These are phyloP conservation scores for Cladophialophora exuberans DNA, from an alignment of 2,329 filamentous ascomycete species.

Conservation along the genomic window DNA sequence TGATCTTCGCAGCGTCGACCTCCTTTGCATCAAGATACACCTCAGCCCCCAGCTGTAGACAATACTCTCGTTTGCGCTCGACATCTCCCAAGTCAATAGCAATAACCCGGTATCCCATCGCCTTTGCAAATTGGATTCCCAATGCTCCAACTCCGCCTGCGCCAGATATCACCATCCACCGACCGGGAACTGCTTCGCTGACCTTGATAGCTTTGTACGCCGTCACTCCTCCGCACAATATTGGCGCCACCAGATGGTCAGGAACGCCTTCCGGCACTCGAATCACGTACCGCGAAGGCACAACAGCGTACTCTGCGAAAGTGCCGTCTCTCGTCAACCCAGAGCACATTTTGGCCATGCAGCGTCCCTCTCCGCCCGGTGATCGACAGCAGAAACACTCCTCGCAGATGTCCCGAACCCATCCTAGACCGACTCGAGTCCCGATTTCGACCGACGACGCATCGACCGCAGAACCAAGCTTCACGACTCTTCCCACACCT, in stretches of 20 bases:
- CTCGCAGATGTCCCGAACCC: conserved; percentile 44
- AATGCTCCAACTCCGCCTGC: conserved; percentile 42
- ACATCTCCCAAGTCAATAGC: conserved; percentile 44
- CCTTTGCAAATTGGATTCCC: conserved; percentile 44
- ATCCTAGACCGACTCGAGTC: conserved; percentile 42
- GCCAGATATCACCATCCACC: conserved; percentile 39
- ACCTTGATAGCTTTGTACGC: conserved; percentile 46
- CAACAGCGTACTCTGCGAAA: conserved; percentile 46
- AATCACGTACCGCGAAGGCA: conserved; percentile 42
- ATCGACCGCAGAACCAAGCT: conserved; percentile 41
- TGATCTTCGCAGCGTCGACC: conserved; percentile 19
- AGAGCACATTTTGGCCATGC: conserved; percentile 18
- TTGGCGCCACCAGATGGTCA: conserved; percentile 46
- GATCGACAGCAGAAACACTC: conserved; percentile 40
- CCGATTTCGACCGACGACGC: conserved; percentile 33
- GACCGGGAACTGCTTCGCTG: conserved; percentile 20
- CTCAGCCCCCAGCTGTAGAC: conserved; percentile 42
- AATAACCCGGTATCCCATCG: conserved; percentile 49
- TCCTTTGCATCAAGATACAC: conserved; percentile 40
- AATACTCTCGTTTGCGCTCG: conserved; percentile 40
- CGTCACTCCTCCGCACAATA: conserved; percentile 50
- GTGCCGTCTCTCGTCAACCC: conserved; percentile 40
- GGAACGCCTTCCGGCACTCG: conserved; percentile 39
- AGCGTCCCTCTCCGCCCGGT: conserved; percentile 25
- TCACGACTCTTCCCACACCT: conserved; percentile 47